phyloP scores from a whole-genome alignment of 2,329 filamentous ascomycete genomes.

The Uncinocarpus reesii region DNA sequence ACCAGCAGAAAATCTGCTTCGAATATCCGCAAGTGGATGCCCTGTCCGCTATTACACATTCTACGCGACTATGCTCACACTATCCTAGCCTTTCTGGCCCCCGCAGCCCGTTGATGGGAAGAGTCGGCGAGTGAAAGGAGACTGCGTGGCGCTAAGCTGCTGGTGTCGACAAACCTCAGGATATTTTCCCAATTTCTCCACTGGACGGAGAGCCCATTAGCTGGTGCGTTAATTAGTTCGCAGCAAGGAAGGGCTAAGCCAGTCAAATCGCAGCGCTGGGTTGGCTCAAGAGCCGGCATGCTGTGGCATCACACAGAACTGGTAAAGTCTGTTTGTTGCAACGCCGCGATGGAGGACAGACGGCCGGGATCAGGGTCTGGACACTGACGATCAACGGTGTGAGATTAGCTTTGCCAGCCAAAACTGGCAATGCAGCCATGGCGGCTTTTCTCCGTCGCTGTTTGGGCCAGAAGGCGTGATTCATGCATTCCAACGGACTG shows the following conservation, averaged over 20 bases:
- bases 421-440: not conserved
- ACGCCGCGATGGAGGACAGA: constrained; percentile 5
- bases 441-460: constrained; percentile 6
- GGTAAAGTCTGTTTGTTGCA: constrained; percentile 9
- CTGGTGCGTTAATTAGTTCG: constrained; percentile 10
- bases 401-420: not conserved
- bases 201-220: constrained; percentile 4
- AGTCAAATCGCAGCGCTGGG: constrained; percentile 4
- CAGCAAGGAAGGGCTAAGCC: not conserved
- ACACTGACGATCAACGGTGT: constrained; percentile 8
- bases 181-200: constrained; percentile 6
- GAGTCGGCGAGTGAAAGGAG: constrained; percentile 5
- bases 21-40: constrained; percentile 7
- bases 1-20: not conserved
- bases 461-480: constrained; percentile 4
- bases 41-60: constrained; percentile 3
- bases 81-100: constrained; percentile 2
- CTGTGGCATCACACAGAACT: constrained; percentile 9
- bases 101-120: constrained; percentile 7
- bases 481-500: constrained; percentile 5
- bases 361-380: constrained; percentile 11
- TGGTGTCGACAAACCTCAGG: constrained; percentile 9
- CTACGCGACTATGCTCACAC: not conserved
- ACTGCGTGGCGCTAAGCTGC: constrained; percentile 4
- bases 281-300: constrained; percentile 1